A percentile compares a stretch with the other conserved stretches of the same genome.
Conservation (phyloP, 2,329 filamentous ascomycete species). For the Xylaria sp. region DNA sequence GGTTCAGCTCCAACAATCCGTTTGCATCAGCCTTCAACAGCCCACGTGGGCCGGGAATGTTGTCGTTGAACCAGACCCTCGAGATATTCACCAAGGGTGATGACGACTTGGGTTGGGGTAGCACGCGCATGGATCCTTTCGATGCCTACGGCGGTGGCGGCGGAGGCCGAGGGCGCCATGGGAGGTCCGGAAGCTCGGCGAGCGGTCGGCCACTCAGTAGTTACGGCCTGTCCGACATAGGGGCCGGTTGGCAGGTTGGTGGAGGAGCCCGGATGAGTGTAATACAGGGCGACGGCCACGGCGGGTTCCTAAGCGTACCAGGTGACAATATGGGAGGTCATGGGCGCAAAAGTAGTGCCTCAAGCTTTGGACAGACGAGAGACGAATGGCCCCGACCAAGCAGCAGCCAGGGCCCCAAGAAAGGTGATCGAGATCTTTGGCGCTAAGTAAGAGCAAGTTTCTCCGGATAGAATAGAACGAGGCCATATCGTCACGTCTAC, state of each 20-base stretch:
- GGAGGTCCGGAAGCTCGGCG: slow-evolving; percentile 44
- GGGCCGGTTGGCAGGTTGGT: slow-evolving; percentile 62
- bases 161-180: slow-evolving; percentile 45
- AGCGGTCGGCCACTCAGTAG: slow-evolving; percentile 62
- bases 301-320: slow-evolving; percentile 66
- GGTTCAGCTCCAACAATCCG: slow-evolving; percentile 71
- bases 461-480: neutral
- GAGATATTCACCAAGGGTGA: slow-evolving; percentile 71
- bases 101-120: slow-evolving; percentile 69
- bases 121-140: slow-evolving; percentile 60
- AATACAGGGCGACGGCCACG: slow-evolving; percentile 61
- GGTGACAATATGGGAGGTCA: slow-evolving; percentile 42
- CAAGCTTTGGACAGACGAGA: slow-evolving; percentile 38
- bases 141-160: slow-evolving; percentile 39
- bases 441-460: slow-evolving; percentile 47
- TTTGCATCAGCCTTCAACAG: slow-evolving; percentile 57
- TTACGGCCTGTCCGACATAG: slow-evolving; percentile 67
- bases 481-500: too few species aligned
- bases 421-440: slow-evolving; percentile 58
- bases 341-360: slow-evolving; percentile 41
- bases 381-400: slow-evolving; percentile 58
- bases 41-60: slow-evolving; percentile 49
- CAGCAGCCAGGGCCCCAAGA: slow-evolving; percentile 57
- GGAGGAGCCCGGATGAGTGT: slow-evolving; percentile 64
- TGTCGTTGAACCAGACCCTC: slow-evolving; percentile 62